Conservation (phyloP, 306 rosid genomes). For the Lathyrus tuberosus region DNA sequence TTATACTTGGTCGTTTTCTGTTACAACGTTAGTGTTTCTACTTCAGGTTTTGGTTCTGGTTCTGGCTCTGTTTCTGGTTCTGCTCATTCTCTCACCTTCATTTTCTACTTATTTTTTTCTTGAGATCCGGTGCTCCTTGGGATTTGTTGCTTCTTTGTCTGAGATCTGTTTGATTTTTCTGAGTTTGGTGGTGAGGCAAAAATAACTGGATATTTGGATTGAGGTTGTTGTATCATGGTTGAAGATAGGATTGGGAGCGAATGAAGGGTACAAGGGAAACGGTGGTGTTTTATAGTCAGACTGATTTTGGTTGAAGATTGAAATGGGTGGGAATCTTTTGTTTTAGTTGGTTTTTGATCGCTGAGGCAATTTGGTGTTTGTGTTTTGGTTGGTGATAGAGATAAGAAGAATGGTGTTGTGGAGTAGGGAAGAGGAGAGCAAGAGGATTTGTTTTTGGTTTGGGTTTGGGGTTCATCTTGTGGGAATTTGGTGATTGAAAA, state of each 20-base stretch:
- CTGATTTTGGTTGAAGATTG: slow-evolving; percentile 76
- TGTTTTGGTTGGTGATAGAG: slow-evolving; percentile 42
- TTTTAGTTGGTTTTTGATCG: slow-evolving; percentile 24
- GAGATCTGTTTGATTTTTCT: slow-evolving; percentile 66
- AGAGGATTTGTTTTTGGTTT: slow-evolving; percentile 45
- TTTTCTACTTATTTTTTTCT: slow-evolving; percentile 16
- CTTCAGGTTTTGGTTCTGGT: neutral
- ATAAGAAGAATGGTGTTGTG: slow-evolving; percentile 46
- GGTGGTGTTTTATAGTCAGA: slow-evolving; percentile 54
- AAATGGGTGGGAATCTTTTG: slow-evolving; percentile 37
- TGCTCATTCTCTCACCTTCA: slow-evolving; percentile 31
- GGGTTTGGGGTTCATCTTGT: slow-evolving; percentile 28
- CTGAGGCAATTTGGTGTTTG: slow-evolving; percentile 27
- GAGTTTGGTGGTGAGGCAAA: slow-evolving; percentile 27
- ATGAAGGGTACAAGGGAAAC: slow-evolving; percentile 68
- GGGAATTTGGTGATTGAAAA: slow-evolving; percentile 41
- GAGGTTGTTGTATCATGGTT: slow-evolving; percentile 45
- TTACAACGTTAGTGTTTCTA: slow-evolving; percentile 35
- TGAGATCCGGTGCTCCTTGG: slow-evolving; percentile 63
- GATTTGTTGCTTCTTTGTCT: slow-evolving; percentile 44
- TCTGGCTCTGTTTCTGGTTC: too few relatives aligned
- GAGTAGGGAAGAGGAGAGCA: slow-evolving; percentile 40
- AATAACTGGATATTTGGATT: neutral
- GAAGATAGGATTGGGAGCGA: slow-evolving; percentile 52
- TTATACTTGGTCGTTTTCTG: slow-evolving; percentile 38